Conservation (phyloP, 495 filamentous ascomycete species). For the Penicillium mononematosum region DNA sequence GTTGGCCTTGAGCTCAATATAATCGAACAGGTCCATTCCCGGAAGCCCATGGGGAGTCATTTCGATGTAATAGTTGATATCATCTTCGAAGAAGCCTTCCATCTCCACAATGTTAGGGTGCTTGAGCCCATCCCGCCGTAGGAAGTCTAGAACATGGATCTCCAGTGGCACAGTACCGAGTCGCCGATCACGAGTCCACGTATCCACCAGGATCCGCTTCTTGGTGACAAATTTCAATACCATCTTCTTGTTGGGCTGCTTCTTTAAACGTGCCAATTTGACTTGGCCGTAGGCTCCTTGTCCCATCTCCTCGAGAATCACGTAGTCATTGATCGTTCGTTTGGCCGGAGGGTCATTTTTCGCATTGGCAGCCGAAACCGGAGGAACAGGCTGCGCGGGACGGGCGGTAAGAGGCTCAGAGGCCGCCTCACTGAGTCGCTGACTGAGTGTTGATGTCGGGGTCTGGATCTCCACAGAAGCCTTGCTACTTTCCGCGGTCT, state of each 20-base stretch:
- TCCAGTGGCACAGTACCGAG: constrained; percentile 97
- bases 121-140: constrained; percentile 78
- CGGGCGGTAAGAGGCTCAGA: constrained; percentile 51
- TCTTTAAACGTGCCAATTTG: constrained; percentile 89
- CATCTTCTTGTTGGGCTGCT: constrained; percentile 70
- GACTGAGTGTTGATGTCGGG: constrained; percentile 69
- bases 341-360: constrained; percentile 50
- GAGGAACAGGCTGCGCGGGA: constrained; percentile 42
- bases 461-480: constrained; percentile 31
- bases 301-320: constrained; percentile 96
- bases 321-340: constrained; percentile 85
- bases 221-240: constrained; percentile 99
- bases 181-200: constrained; percentile 91
- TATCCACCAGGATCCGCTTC: constrained; percentile 93
- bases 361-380: constrained; percentile 34
- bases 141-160: constrained; percentile 95
- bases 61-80: constrained; percentile 98
- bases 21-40: constrained; percentile 98
- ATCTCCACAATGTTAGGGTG: constrained; percentile 99
- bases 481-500: constrained; percentile 15
- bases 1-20: constrained; percentile 92
- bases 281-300: constrained; percentile 98
- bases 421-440: constrained; percentile 73
- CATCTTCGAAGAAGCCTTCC: constrained; percentile 98
- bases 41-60: constrained; percentile 95